These are phyloP conservation scores for Stylosanthes scabra DNA, from an alignment of 331 rosid species.

Conservation along the genomic window DNA sequence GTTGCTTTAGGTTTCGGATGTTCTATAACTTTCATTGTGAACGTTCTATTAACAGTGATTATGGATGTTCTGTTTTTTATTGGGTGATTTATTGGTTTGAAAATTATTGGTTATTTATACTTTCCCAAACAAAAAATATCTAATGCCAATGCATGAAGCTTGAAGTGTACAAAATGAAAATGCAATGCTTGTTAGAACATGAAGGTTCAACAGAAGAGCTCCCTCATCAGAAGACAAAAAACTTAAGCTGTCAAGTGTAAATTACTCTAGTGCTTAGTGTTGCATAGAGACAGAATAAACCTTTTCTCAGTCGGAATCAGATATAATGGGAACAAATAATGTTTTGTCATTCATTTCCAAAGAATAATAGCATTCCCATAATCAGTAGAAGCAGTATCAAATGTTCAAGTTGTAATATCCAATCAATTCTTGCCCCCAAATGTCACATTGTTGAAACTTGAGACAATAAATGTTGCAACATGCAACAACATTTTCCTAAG, in stretches of 20 bases:
- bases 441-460: conserved; percentile 30
- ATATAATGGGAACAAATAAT: conserved; percentile 28
- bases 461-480: conserved; percentile 10
- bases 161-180: too few species aligned
- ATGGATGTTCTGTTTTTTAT: too few species aligned
- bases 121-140: too few species aligned
- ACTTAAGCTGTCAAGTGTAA: neutral
- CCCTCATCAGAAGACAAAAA: too few species aligned
- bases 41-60: too few species aligned
- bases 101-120: too few species aligned
- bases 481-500: conserved; percentile 43
- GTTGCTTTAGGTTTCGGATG: too few species aligned
- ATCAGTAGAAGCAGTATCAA: conserved; percentile 48
- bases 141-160: too few species aligned
- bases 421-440: conserved; percentile 57
- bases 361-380: conserved; percentile 54
- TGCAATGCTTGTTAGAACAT: too few species aligned
- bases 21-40: too few species aligned
- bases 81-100: too few species aligned
- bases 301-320: neutral
- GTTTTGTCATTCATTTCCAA: conserved; percentile 54
- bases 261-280: neutral
- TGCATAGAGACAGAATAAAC: conserved; percentile 12
- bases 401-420: conserved; percentile 48
- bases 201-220: too few species aligned